Evolutionary conservation across 495 filamentous ascomycete genomes (phyloP).

Genomic region (Terfezia boudieri): DNA sequence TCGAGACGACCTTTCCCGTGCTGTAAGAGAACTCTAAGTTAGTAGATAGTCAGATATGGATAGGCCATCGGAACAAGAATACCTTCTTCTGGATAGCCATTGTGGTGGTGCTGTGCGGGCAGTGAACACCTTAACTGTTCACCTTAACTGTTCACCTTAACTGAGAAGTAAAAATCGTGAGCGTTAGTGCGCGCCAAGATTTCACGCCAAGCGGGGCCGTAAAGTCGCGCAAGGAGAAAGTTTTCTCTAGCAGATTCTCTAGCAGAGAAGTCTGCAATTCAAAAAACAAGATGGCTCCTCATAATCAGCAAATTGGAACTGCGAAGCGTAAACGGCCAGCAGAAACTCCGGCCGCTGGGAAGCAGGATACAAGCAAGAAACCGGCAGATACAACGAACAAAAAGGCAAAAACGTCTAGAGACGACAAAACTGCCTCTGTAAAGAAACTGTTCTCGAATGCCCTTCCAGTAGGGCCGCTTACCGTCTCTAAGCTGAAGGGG

Average conservation of each 20-base stretch:
- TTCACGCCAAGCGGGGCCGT: background rate
- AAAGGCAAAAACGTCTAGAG: background rate
- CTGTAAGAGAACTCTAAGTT: slow-evolving; percentile 18
- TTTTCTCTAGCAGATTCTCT: background rate
- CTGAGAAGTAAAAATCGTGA: background rate
- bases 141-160: background rate
- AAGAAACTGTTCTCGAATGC: background rate
- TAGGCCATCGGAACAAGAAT: background rate
- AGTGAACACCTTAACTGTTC: too few relatives aligned
- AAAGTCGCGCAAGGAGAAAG: background rate
- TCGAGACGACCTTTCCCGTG: slow-evolving; percentile 97
- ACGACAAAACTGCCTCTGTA: background rate
- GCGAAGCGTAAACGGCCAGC: background rate
- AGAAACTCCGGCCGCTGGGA: background rate
- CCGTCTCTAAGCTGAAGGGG: slow-evolving; percentile 17
- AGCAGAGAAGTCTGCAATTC: too few relatives aligned
- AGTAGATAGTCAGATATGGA: slow-evolving; percentile 6
- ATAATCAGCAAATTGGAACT: background rate
- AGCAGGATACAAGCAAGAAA: background rate
- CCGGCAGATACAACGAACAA: background rate
- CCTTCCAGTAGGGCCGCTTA: background rate
- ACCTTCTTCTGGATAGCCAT: slow-evolving; percentile 99
- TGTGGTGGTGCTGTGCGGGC: slow-evolving; percentile 5
- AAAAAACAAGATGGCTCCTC: background rate
- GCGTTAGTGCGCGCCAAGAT: background rate